Percentiles rank a stretch among this genome's conserved stretches.
These are phyloP conservation scores for Eucalyptus virginea DNA, from an alignment of 345 rosid species.

Conservation along the genomic window DNA sequence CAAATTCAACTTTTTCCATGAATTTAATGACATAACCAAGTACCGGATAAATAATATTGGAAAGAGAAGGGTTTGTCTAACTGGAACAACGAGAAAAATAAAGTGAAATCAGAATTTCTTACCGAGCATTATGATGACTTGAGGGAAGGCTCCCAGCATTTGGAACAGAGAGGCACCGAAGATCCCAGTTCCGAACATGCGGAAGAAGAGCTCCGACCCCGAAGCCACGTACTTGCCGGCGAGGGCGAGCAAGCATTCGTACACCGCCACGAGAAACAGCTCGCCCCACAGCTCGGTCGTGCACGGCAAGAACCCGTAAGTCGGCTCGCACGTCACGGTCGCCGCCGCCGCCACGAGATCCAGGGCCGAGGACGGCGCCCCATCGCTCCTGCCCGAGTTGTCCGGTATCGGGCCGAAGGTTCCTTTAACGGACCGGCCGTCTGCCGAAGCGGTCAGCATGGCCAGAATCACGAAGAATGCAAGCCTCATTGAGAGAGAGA, in stretches of 20 bases:
- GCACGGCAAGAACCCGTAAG: slow-evolving; percentile 40
- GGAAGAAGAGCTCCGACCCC: slow-evolving; percentile 35
- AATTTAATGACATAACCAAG: not conserved
- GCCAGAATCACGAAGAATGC: not conserved
- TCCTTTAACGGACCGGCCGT: not conserved
- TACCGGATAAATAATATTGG: not conserved
- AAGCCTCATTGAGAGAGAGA: not conserved
- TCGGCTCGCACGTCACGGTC: slow-evolving; percentile 21
- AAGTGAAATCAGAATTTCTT: not conserved
- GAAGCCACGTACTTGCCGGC: slow-evolving; percentile 6
- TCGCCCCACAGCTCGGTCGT: slow-evolving; percentile 34
- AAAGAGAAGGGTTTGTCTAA: not conserved
- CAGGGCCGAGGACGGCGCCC: not conserved
- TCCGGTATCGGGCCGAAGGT: not conserved
- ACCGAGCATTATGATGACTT: not conserved
- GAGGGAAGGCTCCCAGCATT: slow-evolving; percentile 23
- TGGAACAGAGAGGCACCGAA: slow-evolving; percentile 38
- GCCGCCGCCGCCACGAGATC: accelerated
- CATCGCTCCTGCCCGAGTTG: not conserved
- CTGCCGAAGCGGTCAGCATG: not conserved
- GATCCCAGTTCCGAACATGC: slow-evolving; percentile 38
- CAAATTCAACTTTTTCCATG: not conserved
- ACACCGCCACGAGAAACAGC: slow-evolving; percentile 25
- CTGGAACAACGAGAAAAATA: not conserved
- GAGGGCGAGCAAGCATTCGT: slow-evolving; percentile 24